Conservation (phyloP, 1,284 basidiomycete genomes). For the Trametes hirsuta region DNA sequence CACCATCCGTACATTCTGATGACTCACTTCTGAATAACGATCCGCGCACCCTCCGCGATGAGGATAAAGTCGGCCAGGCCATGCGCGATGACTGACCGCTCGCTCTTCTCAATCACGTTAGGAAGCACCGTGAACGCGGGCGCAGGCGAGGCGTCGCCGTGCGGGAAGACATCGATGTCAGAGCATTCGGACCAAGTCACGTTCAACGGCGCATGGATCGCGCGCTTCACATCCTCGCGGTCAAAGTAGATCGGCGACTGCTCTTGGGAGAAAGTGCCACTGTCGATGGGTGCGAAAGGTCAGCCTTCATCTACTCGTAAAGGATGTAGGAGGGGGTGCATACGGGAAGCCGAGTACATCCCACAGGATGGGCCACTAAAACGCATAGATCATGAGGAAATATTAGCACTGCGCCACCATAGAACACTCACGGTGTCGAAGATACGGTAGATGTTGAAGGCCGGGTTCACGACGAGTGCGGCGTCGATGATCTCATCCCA, state of each 20-base stretch:
- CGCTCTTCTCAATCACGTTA: constrained; percentile 75
- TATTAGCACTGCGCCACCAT: neutral
- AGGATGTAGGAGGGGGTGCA: constrained; percentile 24
- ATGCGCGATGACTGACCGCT: constrained; percentile 69
- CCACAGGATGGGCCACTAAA: constrained; percentile 61
- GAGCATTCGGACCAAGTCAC: constrained; percentile 70
- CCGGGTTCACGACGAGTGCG: constrained; percentile 66
- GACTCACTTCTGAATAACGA: constrained; percentile 69
- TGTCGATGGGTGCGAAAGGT: constrained; percentile 28
- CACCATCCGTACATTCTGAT: neutral
- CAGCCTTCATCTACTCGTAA: neutral
- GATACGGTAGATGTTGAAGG: constrained; percentile 77
- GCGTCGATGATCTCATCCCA: constrained; percentile 67
- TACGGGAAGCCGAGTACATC: constrained; percentile 80
- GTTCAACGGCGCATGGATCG: constrained; percentile 70
- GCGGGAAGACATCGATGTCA: constrained; percentile 60
- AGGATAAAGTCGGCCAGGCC: constrained; percentile 73
- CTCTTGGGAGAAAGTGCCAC: constrained; percentile 61
- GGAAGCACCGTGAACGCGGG: constrained; percentile 68
- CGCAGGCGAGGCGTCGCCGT: constrained; percentile 62
- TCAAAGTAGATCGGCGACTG: constrained; percentile 65
- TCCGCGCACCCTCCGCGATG: constrained; percentile 70
- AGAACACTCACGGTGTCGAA: constrained; percentile 58
- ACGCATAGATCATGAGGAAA: constrained; percentile 14
- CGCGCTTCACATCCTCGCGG: constrained; percentile 68